Evolutionary conservation across 2,329 filamentous ascomycete genomes (phyloP).

Genomic region (Claviceps fusiformis): DNA sequence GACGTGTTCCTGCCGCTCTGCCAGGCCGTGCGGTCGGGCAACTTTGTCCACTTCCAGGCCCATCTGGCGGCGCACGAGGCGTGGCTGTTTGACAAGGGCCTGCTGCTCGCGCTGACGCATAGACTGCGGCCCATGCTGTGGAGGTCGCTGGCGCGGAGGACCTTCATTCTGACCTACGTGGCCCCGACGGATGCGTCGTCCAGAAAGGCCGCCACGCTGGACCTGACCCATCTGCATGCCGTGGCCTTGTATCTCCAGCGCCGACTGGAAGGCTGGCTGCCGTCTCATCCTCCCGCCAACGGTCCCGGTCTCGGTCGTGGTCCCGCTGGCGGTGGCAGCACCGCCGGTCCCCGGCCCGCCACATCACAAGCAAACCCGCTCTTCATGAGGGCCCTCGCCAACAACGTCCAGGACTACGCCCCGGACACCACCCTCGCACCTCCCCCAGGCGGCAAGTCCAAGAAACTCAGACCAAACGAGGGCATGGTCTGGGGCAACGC

Average conservation of each 20-base stretch:
- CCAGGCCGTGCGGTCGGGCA: slow-evolving; percentile 55
- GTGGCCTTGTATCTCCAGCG: slow-evolving; percentile 54
- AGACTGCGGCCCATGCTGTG: slow-evolving; percentile 72
- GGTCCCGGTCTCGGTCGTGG: no score
- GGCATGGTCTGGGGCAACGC: slow-evolving; percentile 52
- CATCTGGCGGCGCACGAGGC: slow-evolving; percentile 49
- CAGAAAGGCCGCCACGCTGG: slow-evolving; percentile 58
- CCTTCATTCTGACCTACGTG: slow-evolving; percentile 68
- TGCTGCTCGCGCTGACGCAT: slow-evolving; percentile 63
- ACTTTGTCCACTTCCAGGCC: slow-evolving; percentile 60
- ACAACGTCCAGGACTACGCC: slow-evolving; percentile 25
- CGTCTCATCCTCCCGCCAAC: slow-evolving; percentile 12
- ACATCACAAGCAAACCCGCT: slow-evolving; percentile 32
- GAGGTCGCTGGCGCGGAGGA: slow-evolving; percentile 65
- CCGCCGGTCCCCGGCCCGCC: slow-evolving; percentile 1
- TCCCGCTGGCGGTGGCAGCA: slow-evolving; percentile 7
- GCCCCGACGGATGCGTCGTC: slow-evolving; percentile 41
- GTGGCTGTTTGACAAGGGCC: slow-evolving; percentile 65
- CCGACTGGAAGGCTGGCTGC: slow-evolving; percentile 44
- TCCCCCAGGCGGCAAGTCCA: slow-evolving; percentile 29
- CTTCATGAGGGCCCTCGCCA: slow-evolving; percentile 37
- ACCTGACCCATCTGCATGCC: slow-evolving; percentile 53
- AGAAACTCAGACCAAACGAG: slow-evolving; percentile 39
- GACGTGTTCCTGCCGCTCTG: slow-evolving; percentile 63
- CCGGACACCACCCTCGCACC: slow-evolving; percentile 30